Evolutionary conservation across 495 filamentous ascomycete species (phyloP).

Genomic region (Ascodesmis nigricans): DNA sequence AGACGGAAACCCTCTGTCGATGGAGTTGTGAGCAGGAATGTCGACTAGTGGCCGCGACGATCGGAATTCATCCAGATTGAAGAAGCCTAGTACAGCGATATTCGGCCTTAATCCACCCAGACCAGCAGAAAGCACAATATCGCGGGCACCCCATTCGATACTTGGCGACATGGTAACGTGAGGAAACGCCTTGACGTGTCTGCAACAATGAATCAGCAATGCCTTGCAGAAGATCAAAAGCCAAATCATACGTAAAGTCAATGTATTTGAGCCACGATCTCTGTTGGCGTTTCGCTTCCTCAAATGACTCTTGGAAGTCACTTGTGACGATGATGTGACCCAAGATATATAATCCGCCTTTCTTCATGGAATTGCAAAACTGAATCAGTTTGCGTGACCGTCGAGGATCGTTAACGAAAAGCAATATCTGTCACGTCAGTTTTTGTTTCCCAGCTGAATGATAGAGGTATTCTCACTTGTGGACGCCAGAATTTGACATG

Average conservation of each 20-base stretch:
- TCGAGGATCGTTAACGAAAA: conserved; percentile 64
- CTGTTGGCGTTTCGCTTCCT: conserved; percentile 63
- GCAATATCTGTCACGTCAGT: conserved; percentile 33
- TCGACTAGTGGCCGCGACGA: conserved; percentile 32
- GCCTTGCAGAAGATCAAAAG: no score
- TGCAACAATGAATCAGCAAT: no score
- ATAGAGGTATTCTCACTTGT: conserved; percentile 23
- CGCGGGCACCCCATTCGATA: conserved; percentile 68
- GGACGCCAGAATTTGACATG: conserved; percentile 88
- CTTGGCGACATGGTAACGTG: conserved; percentile 63
- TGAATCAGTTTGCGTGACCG: conserved; percentile 61
- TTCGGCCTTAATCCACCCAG: conserved; percentile 83
- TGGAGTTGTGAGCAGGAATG: conserved; percentile 18
- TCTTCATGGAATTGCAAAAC: conserved; percentile 76
- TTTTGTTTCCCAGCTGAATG: not conserved
- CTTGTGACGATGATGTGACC: conserved; percentile 72
- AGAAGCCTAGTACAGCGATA: conserved; percentile 55
- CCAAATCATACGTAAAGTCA: conserved; percentile 67
- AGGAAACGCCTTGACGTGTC: no score
- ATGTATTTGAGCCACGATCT: conserved; percentile 67
- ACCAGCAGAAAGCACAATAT: conserved; percentile 59
- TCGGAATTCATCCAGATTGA: conserved; percentile 51
- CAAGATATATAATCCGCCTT: conserved; percentile 63
- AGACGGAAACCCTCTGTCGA: conserved; percentile 6
- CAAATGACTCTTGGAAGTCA: conserved; percentile 55